Percentiles rank a stretch among this genome's conserved stretches.
phyloP scores from a whole-genome alignment of 371 early-diverging fungal species.

The Chytridium lagenaria region DNA sequence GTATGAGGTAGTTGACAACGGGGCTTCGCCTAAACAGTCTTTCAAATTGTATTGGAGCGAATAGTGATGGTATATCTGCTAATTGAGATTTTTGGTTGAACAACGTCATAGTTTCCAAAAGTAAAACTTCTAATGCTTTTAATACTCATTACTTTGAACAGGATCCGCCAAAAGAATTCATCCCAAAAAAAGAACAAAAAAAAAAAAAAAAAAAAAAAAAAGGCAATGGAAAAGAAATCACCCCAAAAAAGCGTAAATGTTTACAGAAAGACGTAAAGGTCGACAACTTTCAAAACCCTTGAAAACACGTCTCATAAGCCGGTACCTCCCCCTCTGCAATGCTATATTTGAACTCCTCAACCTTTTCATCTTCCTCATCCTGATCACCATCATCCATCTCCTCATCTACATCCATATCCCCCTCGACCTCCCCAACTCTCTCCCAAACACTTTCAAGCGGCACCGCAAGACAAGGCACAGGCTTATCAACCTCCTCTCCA shows the following conservation, averaged over 20 bases:
- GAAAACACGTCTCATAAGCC: constrained; percentile 1
- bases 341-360: background rate
- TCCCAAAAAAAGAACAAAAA: too few species aligned
- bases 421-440: background rate
- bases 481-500: background rate
- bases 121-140: too few species aligned
- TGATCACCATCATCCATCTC: background rate
- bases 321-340: background rate
- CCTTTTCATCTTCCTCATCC: background rate
- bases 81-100: too few species aligned
- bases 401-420: background rate
- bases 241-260: background rate
- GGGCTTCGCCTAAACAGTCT: too few species aligned
- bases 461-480: background rate
- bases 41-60: too few species aligned
- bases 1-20: too few species aligned
- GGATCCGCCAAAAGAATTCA: too few species aligned
- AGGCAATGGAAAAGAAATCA: background rate
- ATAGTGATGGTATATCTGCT: too few species aligned
- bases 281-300: background rate
- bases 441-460: background rate
- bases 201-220: too few species aligned
- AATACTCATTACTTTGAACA: too few species aligned
- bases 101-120: too few species aligned
- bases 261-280: background rate